Percentiles rank a stretch among this genome's conserved stretches.
These are phyloP conservation scores for Cryphonectria carpinicola DNA, from an alignment of 2,329 filamentous ascomycete species.

Conservation along the genomic window DNA sequence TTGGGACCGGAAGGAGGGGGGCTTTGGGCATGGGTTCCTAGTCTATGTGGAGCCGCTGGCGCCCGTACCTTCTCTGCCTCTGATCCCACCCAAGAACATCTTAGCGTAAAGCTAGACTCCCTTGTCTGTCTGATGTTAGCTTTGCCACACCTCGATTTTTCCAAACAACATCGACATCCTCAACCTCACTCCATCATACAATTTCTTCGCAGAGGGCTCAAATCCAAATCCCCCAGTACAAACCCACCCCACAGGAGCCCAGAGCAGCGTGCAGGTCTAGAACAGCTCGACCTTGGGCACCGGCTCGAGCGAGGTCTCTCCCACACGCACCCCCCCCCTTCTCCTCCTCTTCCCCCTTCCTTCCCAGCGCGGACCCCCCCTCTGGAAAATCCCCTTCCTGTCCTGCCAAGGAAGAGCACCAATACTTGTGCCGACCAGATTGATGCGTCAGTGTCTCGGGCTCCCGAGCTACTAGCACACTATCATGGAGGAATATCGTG, in stretches of 20 bases:
- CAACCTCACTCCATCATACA: background rate
- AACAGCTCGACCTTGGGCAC: conserved; percentile 8
- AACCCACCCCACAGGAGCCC: background rate
- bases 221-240: background rate
- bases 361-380: background rate
- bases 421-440: conserved; percentile 5
- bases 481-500: conserved; percentile 12
- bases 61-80: conserved; percentile 7
- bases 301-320: background rate
- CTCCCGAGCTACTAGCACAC: conserved; percentile 5
- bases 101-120: conserved; percentile 26
- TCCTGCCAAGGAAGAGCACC: background rate
- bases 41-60: background rate
- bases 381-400: background rate
- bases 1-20: background rate
- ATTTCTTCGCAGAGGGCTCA: background rate
- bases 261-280: conserved; percentile 2
- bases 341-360: too few relatives aligned
- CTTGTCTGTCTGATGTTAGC: conserved; percentile 19
- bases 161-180: conserved; percentile 12
- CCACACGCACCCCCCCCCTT: background rate
- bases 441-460: conserved; percentile 23
- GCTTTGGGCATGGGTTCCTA: background rate
- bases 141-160: conserved; percentile 24
- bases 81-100: conserved; percentile 20